phyloP scores from a whole-genome alignment of 768 basidiomycete species.

The Cyathus striatus region DNA sequence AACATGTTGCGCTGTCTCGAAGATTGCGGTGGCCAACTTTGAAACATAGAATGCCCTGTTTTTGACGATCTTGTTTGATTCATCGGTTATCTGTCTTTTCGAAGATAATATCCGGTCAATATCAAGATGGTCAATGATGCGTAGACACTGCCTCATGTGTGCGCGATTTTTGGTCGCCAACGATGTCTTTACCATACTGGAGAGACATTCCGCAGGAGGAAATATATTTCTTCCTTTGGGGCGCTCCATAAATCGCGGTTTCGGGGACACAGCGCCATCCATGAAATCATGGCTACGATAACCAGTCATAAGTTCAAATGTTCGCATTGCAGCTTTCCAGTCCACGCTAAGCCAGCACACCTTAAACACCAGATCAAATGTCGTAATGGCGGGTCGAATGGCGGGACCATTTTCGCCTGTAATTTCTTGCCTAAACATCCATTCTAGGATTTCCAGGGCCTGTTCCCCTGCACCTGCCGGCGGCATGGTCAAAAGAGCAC shows the following conservation, averaged over 20 bases:
- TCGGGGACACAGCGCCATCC: conserved; percentile 31
- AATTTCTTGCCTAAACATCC: conserved; percentile 60
- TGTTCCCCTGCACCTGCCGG: conserved; percentile 34
- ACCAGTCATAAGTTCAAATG: conserved; percentile 74
- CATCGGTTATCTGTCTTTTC: conserved; percentile 14
- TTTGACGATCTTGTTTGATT: conserved; percentile 26
- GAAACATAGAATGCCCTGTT: conserved; percentile 33
- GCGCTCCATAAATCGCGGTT: conserved; percentile 37
- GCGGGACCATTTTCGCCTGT: conserved; percentile 36
- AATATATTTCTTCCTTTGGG: conserved; percentile 36
- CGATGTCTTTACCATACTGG: conserved; percentile 55
- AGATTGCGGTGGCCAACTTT: conserved; percentile 44
- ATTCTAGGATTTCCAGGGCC: conserved; percentile 57
- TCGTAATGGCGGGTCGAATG: conserved; percentile 40
- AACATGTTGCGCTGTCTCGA: conserved; percentile 33
- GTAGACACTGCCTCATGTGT: conserved; percentile 54
- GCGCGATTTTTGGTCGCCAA: conserved; percentile 41
- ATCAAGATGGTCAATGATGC: conserved; percentile 49
- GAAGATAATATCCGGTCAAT: conserved; percentile 26
- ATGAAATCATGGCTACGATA: conserved; percentile 50
- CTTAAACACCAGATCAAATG: conserved; percentile 58
- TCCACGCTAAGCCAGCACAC: conserved; percentile 61
- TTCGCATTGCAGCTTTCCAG: conserved; percentile 51
- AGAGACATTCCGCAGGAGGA: conserved; percentile 51
- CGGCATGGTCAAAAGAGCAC: conserved; percentile 41